Evolutionary conservation across 2,329 filamentous ascomycete species (phyloP).

Genomic region (Sporothrix humicola): DNA sequence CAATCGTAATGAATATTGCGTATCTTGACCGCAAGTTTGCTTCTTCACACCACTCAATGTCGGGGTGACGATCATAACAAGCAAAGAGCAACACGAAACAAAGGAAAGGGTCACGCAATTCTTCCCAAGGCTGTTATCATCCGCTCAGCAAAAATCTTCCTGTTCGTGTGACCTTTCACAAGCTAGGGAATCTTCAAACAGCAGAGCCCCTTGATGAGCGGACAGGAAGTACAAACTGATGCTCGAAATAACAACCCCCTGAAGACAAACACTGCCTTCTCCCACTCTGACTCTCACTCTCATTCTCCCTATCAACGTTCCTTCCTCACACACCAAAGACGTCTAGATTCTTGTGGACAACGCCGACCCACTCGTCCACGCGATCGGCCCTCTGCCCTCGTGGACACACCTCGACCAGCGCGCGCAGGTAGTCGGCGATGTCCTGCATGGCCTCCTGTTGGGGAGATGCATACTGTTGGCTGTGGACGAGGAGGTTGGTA

Average conservation of each 20-base stretch:
- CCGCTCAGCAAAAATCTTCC: neutral
- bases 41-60: no score
- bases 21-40: neutral
- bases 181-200: neutral
- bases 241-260: neutral
- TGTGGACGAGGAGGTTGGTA: neutral
- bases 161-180: neutral
- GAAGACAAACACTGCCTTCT: neutral
- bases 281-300: neutral
- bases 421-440: neutral
- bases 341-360: neutral
- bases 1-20: neutral
- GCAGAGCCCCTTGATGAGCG: neutral
- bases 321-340: neutral
- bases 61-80: no score
- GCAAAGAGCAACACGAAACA: neutral
- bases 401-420: neutral
- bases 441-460: neutral
- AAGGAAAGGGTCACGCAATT: neutral
- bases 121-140: neutral
- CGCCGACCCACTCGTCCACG: neutral
- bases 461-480: neutral
- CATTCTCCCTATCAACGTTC: no score
- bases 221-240: no score
- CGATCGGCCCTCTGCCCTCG: neutral